Conservation (phyloP, 441 rosid species). For the Flueggea neowawraea region DNA sequence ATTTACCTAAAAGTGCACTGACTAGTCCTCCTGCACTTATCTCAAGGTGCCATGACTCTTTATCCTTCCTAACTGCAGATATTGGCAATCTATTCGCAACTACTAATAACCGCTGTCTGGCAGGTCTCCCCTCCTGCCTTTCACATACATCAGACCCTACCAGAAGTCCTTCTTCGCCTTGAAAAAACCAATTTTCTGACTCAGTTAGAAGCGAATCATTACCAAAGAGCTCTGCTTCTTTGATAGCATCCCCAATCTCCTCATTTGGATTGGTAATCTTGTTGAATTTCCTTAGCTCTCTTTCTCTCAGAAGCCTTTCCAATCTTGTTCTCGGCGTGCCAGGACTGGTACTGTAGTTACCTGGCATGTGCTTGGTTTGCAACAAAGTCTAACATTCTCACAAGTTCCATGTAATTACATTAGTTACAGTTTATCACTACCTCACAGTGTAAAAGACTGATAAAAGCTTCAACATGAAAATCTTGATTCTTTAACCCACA, state of each 20-base stretch:
- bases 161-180: constrained; percentile 25
- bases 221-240: constrained; percentile 25
- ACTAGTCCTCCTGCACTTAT: constrained; percentile 75
- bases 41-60: constrained; percentile 65
- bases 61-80: constrained; percentile 60
- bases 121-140: constrained; percentile 35
- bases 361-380: constrained; percentile 31
- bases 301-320: constrained; percentile 55
- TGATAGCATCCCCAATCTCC: constrained; percentile 15
- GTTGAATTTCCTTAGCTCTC: constrained; percentile 48
- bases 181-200: constrained; percentile 22
- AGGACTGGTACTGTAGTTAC: constrained; percentile 33
- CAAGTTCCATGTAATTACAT: constrained; percentile 2
- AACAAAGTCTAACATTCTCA: constrained; percentile 23
- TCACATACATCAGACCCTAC: constrained; percentile 37
- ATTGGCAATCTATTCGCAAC: constrained; percentile 84
- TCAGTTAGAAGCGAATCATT: constrained; percentile 24
- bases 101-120: constrained; percentile 66
- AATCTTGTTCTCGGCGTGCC: constrained; percentile 44
- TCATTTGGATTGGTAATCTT: constrained; percentile 24
- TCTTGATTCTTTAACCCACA: no score
- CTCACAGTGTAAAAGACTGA: not conserved
- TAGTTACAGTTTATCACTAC: not conserved
- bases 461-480: no score
- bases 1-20: constrained; percentile 64